phyloP scores from a whole-genome alignment of 2,329 filamentous ascomycete genomes.

The Sclerotinia sclerotiorum region DNA sequence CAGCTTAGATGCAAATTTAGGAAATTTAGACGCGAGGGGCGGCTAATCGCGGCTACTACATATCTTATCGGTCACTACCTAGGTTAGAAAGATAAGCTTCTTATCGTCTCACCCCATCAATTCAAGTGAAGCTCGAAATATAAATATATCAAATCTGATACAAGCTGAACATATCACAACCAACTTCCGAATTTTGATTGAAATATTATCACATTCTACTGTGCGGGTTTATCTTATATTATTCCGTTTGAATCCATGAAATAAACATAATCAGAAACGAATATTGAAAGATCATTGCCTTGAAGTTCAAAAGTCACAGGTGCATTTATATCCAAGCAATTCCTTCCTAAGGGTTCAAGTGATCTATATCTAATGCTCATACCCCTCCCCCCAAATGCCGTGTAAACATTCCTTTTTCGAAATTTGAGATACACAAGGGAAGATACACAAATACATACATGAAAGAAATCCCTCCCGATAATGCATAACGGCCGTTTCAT shows the following conservation, averaged over 20 bases:
- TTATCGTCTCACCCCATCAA: not conserved
- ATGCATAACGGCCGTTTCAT: conserved; percentile 23
- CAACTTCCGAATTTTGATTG: not conserved
- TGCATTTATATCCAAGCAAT: conserved; percentile 15
- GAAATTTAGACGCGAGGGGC: conserved; percentile 19
- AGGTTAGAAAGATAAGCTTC: conserved; percentile 11
- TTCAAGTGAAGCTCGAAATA: conserved; percentile 1
- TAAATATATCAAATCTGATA: conserved; percentile 13
- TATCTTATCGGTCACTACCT: not conserved
- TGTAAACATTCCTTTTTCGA: conserved; percentile 19
- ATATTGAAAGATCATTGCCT: not conserved
- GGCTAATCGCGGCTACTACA: not conserved
- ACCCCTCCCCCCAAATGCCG: conserved; percentile 15
- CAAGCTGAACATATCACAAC: conserved; percentile 6
- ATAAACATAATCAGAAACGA: not conserved
- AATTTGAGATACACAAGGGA: not conserved
- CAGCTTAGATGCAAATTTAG: conserved; percentile 22
- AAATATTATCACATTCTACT: not conserved
- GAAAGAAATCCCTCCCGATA: conserved; percentile 10
- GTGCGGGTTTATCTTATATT: not conserved
- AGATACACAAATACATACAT: not conserved
- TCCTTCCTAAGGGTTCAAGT: conserved; percentile 12
- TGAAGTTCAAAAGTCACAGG: not conserved
- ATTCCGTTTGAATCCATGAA: not conserved
- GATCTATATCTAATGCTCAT: conserved; percentile 16